A percentile compares a stretch with the other conserved stretches of the same genome.
Evolutionary conservation across 352 stramenopile species (phyloP).

Genomic region (Phytopythium vexans): DNA sequence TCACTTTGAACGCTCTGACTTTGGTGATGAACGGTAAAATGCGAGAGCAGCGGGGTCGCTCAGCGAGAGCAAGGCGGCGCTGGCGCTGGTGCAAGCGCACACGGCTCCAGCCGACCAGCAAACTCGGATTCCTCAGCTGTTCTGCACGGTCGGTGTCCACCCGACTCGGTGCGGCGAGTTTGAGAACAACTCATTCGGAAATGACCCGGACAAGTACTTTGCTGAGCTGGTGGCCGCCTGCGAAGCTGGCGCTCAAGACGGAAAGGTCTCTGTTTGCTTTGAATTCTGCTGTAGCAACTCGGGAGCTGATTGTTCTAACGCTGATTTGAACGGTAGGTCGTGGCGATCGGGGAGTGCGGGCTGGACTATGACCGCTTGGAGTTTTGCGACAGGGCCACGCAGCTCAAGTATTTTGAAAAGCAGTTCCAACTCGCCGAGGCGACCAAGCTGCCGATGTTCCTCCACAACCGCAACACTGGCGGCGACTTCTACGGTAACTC

Average conservation of each 20-base stretch:
- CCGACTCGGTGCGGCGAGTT: slow-evolving; percentile 93
- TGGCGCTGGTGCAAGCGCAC: slow-evolving; percentile 25
- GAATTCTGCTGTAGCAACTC: not conserved
- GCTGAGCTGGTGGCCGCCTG: slow-evolving; percentile 48
- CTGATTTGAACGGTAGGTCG: slow-evolving; percentile 43
- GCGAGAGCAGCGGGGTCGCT: slow-evolving; percentile 28
- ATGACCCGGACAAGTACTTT: slow-evolving; percentile 63
- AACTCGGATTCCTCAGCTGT: slow-evolving; percentile 28
- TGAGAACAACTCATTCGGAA: slow-evolving; percentile 36
- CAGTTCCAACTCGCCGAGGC: slow-evolving; percentile 90
- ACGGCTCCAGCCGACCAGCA: not conserved
- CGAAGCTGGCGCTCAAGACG: slow-evolving; percentile 48
- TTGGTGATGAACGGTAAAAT: not conserved
- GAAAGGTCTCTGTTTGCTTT: slow-evolving; percentile 17
- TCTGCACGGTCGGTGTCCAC: slow-evolving; percentile 85
- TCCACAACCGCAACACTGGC: slow-evolving; percentile 95
- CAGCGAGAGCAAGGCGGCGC: slow-evolving; percentile 31
- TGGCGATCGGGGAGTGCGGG: slow-evolving; percentile 95
- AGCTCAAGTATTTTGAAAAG: slow-evolving; percentile 91
- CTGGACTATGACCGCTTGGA: slow-evolving; percentile 97
- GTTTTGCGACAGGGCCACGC: slow-evolving; percentile 91
- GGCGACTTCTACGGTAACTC: slow-evolving; percentile 88
- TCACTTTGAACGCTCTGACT: too few relatives aligned
- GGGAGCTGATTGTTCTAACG: not conserved
- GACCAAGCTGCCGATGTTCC: slow-evolving; percentile 91